These are phyloP conservation scores for Artemisia argyi DNA, from an alignment of 129 eudicot genomes.

Conservation along the genomic window DNA sequence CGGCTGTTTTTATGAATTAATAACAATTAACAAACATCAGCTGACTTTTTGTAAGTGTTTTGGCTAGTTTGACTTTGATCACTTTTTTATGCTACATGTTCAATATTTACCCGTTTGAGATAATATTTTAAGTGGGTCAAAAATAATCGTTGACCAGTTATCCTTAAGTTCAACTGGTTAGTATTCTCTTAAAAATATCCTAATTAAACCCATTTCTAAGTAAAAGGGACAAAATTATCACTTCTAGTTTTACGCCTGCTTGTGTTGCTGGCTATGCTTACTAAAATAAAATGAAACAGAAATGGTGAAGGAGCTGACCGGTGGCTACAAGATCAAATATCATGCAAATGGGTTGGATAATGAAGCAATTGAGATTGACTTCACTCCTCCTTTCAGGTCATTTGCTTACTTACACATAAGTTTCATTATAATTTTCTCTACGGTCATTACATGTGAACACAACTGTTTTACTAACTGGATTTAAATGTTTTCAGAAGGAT, in stretches of 20 bases:
- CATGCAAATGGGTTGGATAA: conserved; percentile 83
- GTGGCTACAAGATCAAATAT: conserved; percentile 76
- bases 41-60: no score
- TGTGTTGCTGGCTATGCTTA: neutral
- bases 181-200: no score
- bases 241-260: neutral
- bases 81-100: no score
- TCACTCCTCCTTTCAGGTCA: conserved; percentile 96
- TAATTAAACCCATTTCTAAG: neutral
- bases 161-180: no score
- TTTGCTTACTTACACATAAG: neutral
- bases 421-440: neutral
- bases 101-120: no score
- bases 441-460: neutral
- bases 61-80: no score
- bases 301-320: conserved; percentile 92
- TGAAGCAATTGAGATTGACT: conserved; percentile 87
- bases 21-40: no score
- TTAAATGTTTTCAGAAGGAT: conserved; percentile 55
- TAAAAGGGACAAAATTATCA: neutral
- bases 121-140: no score
- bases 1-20: no score
- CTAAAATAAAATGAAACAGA: conserved; percentile 36
- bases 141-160: no score
- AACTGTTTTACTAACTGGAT: neutral